Conservation (phyloP, 495 filamentous ascomycete genomes). For the Elasticomyces elasticus region DNA sequence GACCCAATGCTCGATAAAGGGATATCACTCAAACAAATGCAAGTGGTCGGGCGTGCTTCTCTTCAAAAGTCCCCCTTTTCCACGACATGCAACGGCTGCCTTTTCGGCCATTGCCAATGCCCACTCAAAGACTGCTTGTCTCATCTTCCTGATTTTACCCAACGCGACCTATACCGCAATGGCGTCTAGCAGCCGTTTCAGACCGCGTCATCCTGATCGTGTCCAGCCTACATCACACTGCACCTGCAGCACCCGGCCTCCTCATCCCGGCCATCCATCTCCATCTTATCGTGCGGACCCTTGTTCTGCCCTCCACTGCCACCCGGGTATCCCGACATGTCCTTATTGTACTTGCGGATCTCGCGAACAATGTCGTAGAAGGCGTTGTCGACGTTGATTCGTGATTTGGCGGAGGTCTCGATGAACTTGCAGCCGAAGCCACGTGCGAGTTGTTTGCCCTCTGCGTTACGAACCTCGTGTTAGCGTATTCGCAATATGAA, state of each 20-base stretch:
- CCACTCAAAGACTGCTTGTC: conserved; percentile 1
- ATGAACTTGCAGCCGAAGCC: conserved; percentile 95
- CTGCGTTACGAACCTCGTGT: conserved; percentile 42
- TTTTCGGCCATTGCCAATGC: not conserved
- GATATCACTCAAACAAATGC: conserved; percentile 8
- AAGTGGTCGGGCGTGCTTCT: not conserved
- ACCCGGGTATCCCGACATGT: conserved; percentile 78
- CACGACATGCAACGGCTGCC: not conserved
- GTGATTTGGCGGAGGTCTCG: conserved; percentile 96
- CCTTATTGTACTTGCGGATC: conserved; percentile 94
- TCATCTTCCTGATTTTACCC: not conserved
- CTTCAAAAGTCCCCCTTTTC: not conserved
- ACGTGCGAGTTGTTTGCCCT: conserved; percentile 76
- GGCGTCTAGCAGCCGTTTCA: too few species aligned
- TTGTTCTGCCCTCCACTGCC: conserved; percentile 46
- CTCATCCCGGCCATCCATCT: conserved; percentile 58
- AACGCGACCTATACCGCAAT: not conserved
- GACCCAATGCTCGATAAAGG: conserved; percentile 7
- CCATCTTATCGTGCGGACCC: conserved; percentile 60
- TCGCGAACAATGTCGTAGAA: conserved; percentile 97
- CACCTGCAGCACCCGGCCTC: conserved; percentile 80
- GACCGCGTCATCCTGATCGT: not conserved
- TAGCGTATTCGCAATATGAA: conserved; percentile 4
- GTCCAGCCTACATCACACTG: conserved; percentile 63
- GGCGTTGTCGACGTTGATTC: conserved; percentile 94